phyloP scores from a whole-genome alignment of 1,284 basidiomycete species.

The Tilletia horrida region DNA sequence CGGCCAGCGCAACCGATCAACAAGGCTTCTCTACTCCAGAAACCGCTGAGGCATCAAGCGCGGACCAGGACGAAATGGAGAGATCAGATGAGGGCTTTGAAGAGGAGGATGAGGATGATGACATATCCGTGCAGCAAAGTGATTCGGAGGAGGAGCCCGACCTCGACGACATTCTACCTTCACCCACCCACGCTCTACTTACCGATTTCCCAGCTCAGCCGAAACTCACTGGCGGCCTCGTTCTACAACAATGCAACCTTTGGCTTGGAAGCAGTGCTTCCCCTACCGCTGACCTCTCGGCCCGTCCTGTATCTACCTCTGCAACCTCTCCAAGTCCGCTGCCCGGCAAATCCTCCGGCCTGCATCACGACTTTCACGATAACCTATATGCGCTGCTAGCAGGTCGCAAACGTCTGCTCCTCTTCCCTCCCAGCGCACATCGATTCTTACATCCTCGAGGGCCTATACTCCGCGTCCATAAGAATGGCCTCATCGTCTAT shows the following conservation, averaged over 20 bases:
- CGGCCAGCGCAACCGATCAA: background rate
- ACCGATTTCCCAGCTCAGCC: slow-evolving; percentile 48
- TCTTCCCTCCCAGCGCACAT: slow-evolving; percentile 50
- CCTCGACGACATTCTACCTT: slow-evolving; percentile 43
- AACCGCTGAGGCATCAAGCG: background rate
- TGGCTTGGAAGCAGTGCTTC: slow-evolving; percentile 45
- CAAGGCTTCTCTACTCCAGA: background rate
- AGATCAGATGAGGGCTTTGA: background rate
- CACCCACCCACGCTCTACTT: slow-evolving; percentile 44
- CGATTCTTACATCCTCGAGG: slow-evolving; percentile 42
- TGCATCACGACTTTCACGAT: slow-evolving; percentile 55
- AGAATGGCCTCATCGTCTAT: slow-evolving; percentile 51
- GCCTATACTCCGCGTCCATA: slow-evolving; percentile 34
- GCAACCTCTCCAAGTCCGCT: background rate
- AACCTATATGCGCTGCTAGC: slow-evolving; percentile 53
- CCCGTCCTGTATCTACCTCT: background rate
- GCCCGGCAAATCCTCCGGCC: slow-evolving; percentile 39
- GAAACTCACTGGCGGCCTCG: slow-evolving; percentile 44
- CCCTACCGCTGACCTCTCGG: background rate
- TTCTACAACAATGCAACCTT: slow-evolving; percentile 53
- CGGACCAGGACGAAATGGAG: background rate
- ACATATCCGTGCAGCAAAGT: background rate
- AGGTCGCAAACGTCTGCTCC: slow-evolving; percentile 51
- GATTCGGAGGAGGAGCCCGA: slow-evolving; percentile 5
- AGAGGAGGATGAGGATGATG: slow-evolving; percentile 7